Base-by-base conservation (phyloP, 169 alveolate species). In the Eimeria tenella region DNA sequence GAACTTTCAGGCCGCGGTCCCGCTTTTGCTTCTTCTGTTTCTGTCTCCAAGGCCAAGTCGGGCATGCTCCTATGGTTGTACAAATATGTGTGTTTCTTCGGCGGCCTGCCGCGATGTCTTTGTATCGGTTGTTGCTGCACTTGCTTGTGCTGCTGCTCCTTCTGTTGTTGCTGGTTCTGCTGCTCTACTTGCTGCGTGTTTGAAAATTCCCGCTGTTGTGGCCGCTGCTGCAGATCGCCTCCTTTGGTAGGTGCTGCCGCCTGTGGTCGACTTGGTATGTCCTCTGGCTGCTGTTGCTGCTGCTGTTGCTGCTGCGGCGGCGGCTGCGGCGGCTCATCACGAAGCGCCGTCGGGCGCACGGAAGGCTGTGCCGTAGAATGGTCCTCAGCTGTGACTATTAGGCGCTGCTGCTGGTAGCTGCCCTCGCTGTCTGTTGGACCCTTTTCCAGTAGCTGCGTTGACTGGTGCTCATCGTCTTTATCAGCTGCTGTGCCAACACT, bases 321-420 rank as follows among this genome's bases (percentile, higher is more conserved):
- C 68, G 89, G 23, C 42, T 60, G 81, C 79, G n/a, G 77, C 77
- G n/a, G 42, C n/a, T 7, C n/a, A n/a, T 10, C 81, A 6, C 17
- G 60, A 70, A 84, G 0, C 62, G 65, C 15, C 62, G 75, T 23
- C 17, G 49, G 53, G 49, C 50, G 63, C 4, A 77, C 79, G 25
- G 91, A 58, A 84, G 91, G 91, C 52, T 63, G 79, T 60, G 8
- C 91, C 31, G 91, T 84, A n/a, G 21, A 31, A 71, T 84, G 91
- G 21, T 25, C 6, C 79, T 84, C 68, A 31, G 75, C 63, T 13
- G 74, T 15, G 42, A 31, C 15, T 21, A 84, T 49, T 13, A 42
- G 65, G 81, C 91, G 91, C 79, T 84, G 81, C 79, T 31, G 65
- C 19, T 62, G 89, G 7, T 17, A 23, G 74, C 31, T 9, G 31